Evolutionary conservation across 179 eudicot genomes (phyloP).

Genomic region (Spergularia azorica): DNA sequence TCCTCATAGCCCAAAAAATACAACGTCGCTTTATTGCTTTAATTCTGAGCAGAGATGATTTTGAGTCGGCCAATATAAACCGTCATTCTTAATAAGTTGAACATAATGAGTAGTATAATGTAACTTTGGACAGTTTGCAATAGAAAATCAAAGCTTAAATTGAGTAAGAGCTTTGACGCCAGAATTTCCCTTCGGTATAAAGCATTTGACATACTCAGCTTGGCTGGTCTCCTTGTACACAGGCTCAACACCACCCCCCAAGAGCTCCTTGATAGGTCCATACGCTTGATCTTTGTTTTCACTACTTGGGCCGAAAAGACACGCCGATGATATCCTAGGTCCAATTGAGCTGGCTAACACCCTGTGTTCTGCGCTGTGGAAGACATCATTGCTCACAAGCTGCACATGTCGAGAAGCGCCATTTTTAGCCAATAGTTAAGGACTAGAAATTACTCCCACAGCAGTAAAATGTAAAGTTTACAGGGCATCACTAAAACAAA

Average conservation of each 20-base stretch:
- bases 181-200: conserved; percentile 16
- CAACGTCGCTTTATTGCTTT: too few relatives aligned
- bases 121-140: neutral
- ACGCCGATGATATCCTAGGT: conserved; percentile 16
- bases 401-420: neutral
- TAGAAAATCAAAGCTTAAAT: conserved; percentile 6
- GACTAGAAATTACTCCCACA: too few relatives aligned
- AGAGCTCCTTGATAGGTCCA: conserved; percentile 11
- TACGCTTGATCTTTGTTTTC: conserved; percentile 15
- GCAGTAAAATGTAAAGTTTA: too few relatives aligned
- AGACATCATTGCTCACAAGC: conserved; percentile 19
- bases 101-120: neutral
- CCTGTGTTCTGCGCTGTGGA: conserved; percentile 24
- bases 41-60: too few relatives aligned
- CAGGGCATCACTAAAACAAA: too few relatives aligned
- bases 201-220: conserved; percentile 18
- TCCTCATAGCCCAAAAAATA: too few relatives aligned
- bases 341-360: conserved; percentile 13
- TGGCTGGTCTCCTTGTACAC: conserved; percentile 15
- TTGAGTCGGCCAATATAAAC: too few relatives aligned
- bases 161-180: conserved; percentile 19
- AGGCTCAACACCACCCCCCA: neutral
- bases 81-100: too few relatives aligned
- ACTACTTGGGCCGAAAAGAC: conserved; percentile 17
- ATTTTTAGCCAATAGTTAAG: too few relatives aligned